Percentiles rank a stretch among this genome's conserved stretches.
These are phyloP conservation scores for Lunasporangiospora selenospora DNA, from an alignment of 192 early-diverging fungal genomes.

Conservation along the genomic window DNA sequence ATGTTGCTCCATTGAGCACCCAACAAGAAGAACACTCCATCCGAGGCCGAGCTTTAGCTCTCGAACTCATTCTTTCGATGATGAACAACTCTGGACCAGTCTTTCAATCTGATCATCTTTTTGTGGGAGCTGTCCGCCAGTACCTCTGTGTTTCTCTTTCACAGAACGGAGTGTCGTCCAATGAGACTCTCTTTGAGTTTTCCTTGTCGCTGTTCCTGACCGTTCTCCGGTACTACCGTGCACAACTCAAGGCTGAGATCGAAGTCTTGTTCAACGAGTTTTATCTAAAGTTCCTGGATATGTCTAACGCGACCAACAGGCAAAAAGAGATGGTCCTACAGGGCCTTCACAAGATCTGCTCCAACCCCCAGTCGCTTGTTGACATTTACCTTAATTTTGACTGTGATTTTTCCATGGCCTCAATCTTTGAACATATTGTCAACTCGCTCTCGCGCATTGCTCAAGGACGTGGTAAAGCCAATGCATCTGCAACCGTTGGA, in stretches of 20 bases:
- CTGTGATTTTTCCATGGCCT: constrained; percentile 82
- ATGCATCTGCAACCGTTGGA: constrained; percentile 39
- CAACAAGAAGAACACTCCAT: constrained; percentile 51
- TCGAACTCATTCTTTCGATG: constrained; percentile 56
- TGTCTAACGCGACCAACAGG: constrained; percentile 62
- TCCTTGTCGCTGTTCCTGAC: constrained; percentile 53
- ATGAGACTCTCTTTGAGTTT: constrained; percentile 55
- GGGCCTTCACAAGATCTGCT: constrained; percentile 71
- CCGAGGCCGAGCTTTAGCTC: constrained; percentile 48
- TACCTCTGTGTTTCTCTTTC: constrained; percentile 54
- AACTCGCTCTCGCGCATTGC: constrained; percentile 63
- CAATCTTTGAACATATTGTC: constrained; percentile 88
- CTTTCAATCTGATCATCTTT: constrained; percentile 46
- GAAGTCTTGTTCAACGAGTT: constrained; percentile 92
- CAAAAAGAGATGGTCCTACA: constrained; percentile 83
- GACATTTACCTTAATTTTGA: constrained; percentile 97
- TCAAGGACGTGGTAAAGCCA: constrained; percentile 48
- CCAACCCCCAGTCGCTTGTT: constrained; percentile 79
- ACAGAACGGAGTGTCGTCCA: constrained; percentile 55
- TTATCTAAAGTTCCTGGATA: constrained; percentile 85
- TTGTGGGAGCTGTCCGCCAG: constrained; percentile 48
- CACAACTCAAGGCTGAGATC: constrained; percentile 79
- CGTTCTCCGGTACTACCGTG: constrained; percentile 49
- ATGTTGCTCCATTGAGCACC: constrained; percentile 27
- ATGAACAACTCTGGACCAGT: constrained; percentile 56